Percentiles rank a stretch among this genome's conserved stretches.
These are phyloP conservation scores for Marasmius oreades DNA, from an alignment of 1,284 basidiomycete species.

Conservation along the genomic window DNA sequence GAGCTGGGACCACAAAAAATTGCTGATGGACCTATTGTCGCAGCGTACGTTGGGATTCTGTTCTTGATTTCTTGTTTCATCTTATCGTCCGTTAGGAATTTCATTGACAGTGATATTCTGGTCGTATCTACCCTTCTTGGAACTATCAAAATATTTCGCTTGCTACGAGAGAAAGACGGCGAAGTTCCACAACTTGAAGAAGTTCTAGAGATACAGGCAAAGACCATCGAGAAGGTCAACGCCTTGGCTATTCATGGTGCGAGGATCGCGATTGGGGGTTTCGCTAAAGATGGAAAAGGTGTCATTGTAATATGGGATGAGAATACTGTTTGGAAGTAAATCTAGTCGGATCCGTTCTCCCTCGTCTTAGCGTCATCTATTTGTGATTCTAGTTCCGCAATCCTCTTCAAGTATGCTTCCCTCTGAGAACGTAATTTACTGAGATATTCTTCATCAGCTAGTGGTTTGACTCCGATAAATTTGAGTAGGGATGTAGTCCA, in stretches of 20 bases:
- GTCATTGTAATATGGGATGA: slow-evolving; percentile 54
- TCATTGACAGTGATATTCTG: slow-evolving; percentile 42
- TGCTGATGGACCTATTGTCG: slow-evolving; percentile 69
- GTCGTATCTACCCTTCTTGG: slow-evolving; percentile 61
- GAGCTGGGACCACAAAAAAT: slow-evolving; percentile 42
- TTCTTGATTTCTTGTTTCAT: not conserved
- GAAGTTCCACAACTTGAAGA: slow-evolving; percentile 31
- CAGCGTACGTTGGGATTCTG: slow-evolving; percentile 44
- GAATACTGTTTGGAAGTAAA: not conserved
- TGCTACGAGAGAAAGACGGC: slow-evolving; percentile 33
- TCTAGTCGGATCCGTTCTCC: slow-evolving; percentile 22
- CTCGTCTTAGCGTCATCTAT: slow-evolving; percentile 44
- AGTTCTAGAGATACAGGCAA: slow-evolving; percentile 41
- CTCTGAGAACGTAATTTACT: slow-evolving; percentile 48
- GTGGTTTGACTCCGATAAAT: slow-evolving; percentile 43
- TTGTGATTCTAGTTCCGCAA: slow-evolving; percentile 55
- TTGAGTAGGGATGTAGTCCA: slow-evolving; percentile 9
- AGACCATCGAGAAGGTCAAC: slow-evolving; percentile 57
- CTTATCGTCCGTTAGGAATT: slow-evolving; percentile 37
- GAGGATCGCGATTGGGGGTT: slow-evolving; percentile 55
- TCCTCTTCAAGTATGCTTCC: slow-evolving; percentile 46
- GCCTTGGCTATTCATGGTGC: slow-evolving; percentile 42
- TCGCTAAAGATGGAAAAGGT: slow-evolving; percentile 54
- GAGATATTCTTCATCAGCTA: slow-evolving; percentile 67
- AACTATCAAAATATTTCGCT: slow-evolving; percentile 41